phyloP scores from a whole-genome alignment of 192 early-diverging fungal genomes.

The Coemansia sp. region DNA sequence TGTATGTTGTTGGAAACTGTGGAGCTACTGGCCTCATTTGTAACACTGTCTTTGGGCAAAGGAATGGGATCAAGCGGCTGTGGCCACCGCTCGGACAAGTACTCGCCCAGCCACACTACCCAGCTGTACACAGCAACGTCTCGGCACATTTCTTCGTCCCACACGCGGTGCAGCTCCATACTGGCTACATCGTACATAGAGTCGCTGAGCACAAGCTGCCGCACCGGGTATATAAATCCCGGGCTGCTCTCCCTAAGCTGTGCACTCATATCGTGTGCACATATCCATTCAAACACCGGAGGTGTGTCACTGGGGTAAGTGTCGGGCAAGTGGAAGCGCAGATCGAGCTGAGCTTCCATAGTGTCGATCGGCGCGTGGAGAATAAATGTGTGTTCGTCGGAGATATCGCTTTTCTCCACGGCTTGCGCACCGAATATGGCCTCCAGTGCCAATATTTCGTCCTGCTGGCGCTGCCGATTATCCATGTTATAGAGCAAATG shows the following conservation, averaged over 20 bases:
- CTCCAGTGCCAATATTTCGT: slow-evolving; percentile 50
- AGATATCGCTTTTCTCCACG: slow-evolving; percentile 13
- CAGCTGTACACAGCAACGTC: slow-evolving; percentile 52
- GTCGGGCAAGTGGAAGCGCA: slow-evolving; percentile 43
- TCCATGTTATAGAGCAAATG: slow-evolving; percentile 3
- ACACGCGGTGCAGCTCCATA: slow-evolving; percentile 21
- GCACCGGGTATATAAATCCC: slow-evolving; percentile 27
- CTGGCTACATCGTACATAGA: slow-evolving; percentile 23
- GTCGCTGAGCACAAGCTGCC: slow-evolving; percentile 30
- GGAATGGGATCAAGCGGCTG: slow-evolving; percentile 37
- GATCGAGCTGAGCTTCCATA: slow-evolving; percentile 24
- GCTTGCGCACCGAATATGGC: slow-evolving; percentile 52
- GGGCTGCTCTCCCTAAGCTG: background rate
- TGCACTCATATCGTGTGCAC: slow-evolving; percentile 22
- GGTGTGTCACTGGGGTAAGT: slow-evolving; percentile 46
- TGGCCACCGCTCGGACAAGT: slow-evolving; percentile 39
- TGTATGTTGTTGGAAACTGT: background rate
- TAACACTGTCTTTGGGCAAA: slow-evolving; percentile 26
- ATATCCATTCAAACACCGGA: slow-evolving; percentile 49
- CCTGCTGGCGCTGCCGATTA: slow-evolving; percentile 47
- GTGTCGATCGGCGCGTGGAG: slow-evolving; percentile 35
- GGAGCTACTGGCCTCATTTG: background rate
- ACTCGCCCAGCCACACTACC: slow-evolving; percentile 39
- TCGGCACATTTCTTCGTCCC: slow-evolving; percentile 32
- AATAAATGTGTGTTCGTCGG: slow-evolving; percentile 16